Conservation (phyloP, 164 flowering plant species). For the Litsea cubeba region DNA sequence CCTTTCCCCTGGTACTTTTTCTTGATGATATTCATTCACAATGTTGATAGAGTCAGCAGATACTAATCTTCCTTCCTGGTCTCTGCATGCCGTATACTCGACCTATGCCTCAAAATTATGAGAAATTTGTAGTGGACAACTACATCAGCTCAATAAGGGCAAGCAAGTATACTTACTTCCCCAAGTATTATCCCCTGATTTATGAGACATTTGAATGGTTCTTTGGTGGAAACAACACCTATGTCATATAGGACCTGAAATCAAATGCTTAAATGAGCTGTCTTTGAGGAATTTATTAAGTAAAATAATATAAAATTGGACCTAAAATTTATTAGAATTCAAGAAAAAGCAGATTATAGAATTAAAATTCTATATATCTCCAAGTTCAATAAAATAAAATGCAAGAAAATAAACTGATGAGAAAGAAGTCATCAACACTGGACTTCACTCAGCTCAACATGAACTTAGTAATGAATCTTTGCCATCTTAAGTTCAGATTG, state of each 20-base stretch:
- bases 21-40: conserved; percentile 41
- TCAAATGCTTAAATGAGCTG: not conserved
- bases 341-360: not conserved
- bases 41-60: conserved; percentile 57
- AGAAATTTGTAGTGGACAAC: conserved; percentile 14
- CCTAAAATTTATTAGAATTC: not conserved
- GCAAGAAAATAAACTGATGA: not conserved
- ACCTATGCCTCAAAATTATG: conserved; percentile 52
- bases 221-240: conserved; percentile 89
- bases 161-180: conserved; percentile 54
- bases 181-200: conserved; percentile 98
- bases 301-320: not conserved
- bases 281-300: not conserved
- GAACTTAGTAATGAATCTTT: no score
- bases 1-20: conserved; percentile 67
- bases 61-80: conserved; percentile 54
- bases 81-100: conserved; percentile 67
- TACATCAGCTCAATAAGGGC: not conserved
- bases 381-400: not conserved
- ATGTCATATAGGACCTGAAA: conserved; percentile 92
- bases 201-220: conserved; percentile 96
- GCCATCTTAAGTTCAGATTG: no score
- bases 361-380: not conserved
- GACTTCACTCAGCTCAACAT: not conserved
- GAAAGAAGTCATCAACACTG: not conserved